These are phyloP conservation scores for Pisolithus tinctorius DNA, from an alignment of 768 basidiomycete genomes.

Conservation along the genomic window DNA sequence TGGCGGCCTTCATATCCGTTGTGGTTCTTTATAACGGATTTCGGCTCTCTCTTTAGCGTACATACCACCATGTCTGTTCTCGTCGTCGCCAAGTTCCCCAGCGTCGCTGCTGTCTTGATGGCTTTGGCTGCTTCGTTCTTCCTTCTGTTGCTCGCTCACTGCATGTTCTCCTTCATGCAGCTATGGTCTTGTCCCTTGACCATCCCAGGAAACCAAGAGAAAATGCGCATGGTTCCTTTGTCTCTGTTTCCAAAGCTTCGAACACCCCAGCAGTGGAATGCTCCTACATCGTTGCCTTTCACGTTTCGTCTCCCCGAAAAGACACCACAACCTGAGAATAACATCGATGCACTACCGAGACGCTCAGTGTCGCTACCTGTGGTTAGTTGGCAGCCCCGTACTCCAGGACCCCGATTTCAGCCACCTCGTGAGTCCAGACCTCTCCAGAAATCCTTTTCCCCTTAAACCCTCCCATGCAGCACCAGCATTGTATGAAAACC, in stretches of 20 bases:
- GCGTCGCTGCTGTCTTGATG: slow-evolving; percentile 25
- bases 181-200: slow-evolving; percentile 19
- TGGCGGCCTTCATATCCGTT: slow-evolving; percentile 21
- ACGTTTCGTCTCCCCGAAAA: slow-evolving; percentile 18
- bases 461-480: slow-evolving; percentile 20
- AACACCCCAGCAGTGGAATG: slow-evolving; percentile 18
- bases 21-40: slow-evolving; percentile 15
- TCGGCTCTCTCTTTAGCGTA: background rate
- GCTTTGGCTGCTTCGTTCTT: slow-evolving; percentile 22
- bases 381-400: slow-evolving; percentile 16
- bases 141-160: slow-evolving; percentile 25
- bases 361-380: slow-evolving; percentile 12
- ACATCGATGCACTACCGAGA: slow-evolving; percentile 7
- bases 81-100: slow-evolving; percentile 24
- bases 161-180: slow-evolving; percentile 21
- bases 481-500: slow-evolving; percentile 37
- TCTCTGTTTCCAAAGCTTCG: slow-evolving; percentile 8
- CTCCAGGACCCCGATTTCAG: slow-evolving; percentile 20
- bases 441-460: background rate
- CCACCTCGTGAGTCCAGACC: slow-evolving; percentile 23
- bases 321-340: slow-evolving; percentile 3
- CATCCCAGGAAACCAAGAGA: slow-evolving; percentile 10
- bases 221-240: slow-evolving; percentile 3
- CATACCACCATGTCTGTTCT: slow-evolving; percentile 24
- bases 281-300: slow-evolving; percentile 23